Evolutionary conservation across 2,329 filamentous ascomycete species (phyloP), one percentile per base, ranked within the genome.

Genomic region (Teratosphaeria zuluensis): DNA sequence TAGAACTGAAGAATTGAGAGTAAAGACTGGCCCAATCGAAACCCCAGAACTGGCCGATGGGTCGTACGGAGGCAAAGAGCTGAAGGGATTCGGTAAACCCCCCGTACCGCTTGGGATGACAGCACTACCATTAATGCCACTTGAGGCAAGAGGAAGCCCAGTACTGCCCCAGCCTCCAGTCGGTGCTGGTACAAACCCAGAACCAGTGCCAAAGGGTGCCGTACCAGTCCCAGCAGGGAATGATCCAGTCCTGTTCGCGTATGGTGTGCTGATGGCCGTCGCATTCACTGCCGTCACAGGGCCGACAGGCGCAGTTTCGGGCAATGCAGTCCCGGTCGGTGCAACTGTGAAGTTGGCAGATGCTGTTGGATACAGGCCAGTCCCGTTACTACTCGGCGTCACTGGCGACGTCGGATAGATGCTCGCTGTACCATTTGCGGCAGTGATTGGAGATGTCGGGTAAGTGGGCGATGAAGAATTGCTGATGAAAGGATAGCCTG

Each of bases 381-480:
- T 58, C 30, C 30, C 16, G 42, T 58, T 48, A n/a, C n/a, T 30
- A 14, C 31, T 48, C 12, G 52, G 14, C 14, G 52, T 53, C 12
- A 52, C 51, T 24, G 51, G 51, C 16, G 51, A 52, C 14, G 51
- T 32, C 31, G 31, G 32, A 51, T 8, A 42, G 11, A 38, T 31
- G 16, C 48, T 19, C 30, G 56, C 33, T 7, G 56, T 59, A 21
- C 53, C 53, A 31, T 60, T 62, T 32, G 55, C 62, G 16, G 62
- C 48, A 9, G 58, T 54, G 54, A 62, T 54, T 53, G 68, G 64
- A 51, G 55, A 55, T 1, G 57, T 54, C 28, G 53, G 33, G 52
- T 51, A 58, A 51, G 53, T 33, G 8, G 16, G 16, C 42, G 42
- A 48, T n/a, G 42, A 48, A 21, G 42, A 48, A 48, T 48, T 48